Evolutionary conservation across 2,329 filamentous ascomycete genomes (phyloP).

Genomic region (Sarocladiaceae sp.): DNA sequence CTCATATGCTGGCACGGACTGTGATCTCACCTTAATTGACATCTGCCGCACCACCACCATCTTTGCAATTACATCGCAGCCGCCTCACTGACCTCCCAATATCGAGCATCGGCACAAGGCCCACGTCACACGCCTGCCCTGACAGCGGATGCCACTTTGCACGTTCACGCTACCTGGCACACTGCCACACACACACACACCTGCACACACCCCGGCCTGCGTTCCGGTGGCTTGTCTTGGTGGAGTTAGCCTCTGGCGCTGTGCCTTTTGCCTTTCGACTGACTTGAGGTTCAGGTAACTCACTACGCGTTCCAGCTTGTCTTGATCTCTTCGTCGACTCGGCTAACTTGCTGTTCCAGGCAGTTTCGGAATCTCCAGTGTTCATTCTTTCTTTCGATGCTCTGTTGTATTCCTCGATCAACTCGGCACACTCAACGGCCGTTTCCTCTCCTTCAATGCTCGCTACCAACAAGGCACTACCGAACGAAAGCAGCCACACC

Average conservation of each 20-base stretch:
- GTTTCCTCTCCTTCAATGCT: background rate
- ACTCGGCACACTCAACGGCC: background rate
- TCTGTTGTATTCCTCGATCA: no score
- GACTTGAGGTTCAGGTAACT: background rate
- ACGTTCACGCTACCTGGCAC: background rate
- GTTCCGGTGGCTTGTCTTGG: conserved; percentile 8
- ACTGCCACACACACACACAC: background rate
- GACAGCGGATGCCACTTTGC: background rate
- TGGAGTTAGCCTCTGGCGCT: background rate
- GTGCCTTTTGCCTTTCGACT: background rate
- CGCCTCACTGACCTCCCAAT: background rate
- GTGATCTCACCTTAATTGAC: no score
- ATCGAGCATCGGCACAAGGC: background rate
- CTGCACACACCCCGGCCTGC: background rate
- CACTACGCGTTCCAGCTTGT: background rate
- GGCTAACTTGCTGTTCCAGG: no score
- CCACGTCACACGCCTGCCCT: conserved; percentile 1
- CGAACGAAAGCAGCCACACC: background rate
- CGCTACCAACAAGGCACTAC: background rate
- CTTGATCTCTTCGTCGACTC: background rate
- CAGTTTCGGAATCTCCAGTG: background rate
- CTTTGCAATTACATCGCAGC: no score
- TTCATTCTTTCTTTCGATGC: background rate
- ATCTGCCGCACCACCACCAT: no score
- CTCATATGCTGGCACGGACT: no score